Conservation (phyloP, 140 eudicot species). For the Erigeron philadelphicus region DNA sequence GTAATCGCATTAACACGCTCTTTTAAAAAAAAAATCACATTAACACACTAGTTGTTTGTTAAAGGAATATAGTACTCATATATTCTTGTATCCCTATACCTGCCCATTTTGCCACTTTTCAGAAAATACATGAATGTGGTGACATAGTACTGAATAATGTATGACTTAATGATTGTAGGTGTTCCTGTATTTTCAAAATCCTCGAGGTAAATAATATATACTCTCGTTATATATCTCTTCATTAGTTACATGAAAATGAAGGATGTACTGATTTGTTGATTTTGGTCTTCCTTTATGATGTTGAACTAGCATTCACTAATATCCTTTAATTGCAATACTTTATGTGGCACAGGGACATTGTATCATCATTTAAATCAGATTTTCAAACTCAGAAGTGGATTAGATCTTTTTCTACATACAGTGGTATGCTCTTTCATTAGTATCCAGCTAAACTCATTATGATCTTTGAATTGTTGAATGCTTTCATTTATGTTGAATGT, state of each 20-base stretch:
- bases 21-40: too few species aligned
- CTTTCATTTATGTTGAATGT: constrained; percentile 23
- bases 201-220: constrained; percentile 30
- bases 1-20: background rate
- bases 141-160: constrained; percentile 9
- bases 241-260: constrained; percentile 4
- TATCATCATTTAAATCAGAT: constrained; percentile 24
- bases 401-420: constrained; percentile 40
- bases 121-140: constrained; percentile 8
- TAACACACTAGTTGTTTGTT: background rate
- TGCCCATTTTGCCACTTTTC: background rate
- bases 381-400: constrained; percentile 25
- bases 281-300: constrained; percentile 9
- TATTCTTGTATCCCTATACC: background rate
- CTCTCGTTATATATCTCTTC: background rate
- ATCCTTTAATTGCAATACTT: constrained; percentile 10
- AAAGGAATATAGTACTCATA: background rate
- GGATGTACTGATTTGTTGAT: constrained; percentile 2
- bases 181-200: constrained; percentile 27
- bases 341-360: constrained; percentile 32
- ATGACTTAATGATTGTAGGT: constrained; percentile 28
- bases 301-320: background rate
- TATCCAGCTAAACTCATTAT: background rate
- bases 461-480: constrained; percentile 3
- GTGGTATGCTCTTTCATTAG: constrained; percentile 33